Evolutionary conservation across 305 asterid genomes (phyloP).

Genomic region (Coffea humblotiana): DNA sequence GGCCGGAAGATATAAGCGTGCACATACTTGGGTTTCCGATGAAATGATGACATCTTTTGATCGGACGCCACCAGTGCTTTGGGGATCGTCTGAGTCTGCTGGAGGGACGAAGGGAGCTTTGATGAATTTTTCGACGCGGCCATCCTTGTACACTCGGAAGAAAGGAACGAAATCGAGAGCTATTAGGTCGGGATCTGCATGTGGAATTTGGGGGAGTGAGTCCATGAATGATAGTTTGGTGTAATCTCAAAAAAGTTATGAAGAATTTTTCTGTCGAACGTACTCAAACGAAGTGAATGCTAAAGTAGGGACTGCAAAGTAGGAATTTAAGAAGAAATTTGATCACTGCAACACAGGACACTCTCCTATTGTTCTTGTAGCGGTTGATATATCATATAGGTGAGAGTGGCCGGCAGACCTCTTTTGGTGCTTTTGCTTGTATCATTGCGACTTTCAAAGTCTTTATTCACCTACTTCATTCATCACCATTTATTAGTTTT

Average conservation of each 20-base stretch:
- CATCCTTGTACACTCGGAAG: conserved; percentile 46
- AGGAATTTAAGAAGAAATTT: not conserved
- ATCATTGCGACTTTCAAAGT: not conserved
- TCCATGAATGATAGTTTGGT: not conserved
- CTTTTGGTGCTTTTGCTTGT: not conserved
- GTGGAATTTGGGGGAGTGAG: not conserved
- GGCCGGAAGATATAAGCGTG: conserved; percentile 56
- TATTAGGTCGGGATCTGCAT: conserved; percentile 12
- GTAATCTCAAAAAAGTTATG: not conserved
- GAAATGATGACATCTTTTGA: conserved; percentile 56
- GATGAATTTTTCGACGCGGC: conserved; percentile 40
- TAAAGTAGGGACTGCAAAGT: not conserved
- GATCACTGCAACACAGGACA: not conserved
- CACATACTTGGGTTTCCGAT: conserved; percentile 37
- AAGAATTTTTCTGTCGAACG: not conserved
- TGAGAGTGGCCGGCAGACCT: not conserved
- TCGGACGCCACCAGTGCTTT: conserved; percentile 36
- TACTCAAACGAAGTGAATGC: not conserved
- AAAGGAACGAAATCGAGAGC: conserved; percentile 43
- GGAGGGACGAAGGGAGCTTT: conserved; percentile 39
- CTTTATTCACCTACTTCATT: too few species aligned
- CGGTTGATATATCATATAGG: not conserved
- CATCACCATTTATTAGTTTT: too few species aligned
- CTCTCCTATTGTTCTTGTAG: not conserved
- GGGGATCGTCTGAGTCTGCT: conserved; percentile 34